Conservation (phyloP, 2,329 filamentous ascomycete species). For the Coniochaeta hoffmannii region DNA sequence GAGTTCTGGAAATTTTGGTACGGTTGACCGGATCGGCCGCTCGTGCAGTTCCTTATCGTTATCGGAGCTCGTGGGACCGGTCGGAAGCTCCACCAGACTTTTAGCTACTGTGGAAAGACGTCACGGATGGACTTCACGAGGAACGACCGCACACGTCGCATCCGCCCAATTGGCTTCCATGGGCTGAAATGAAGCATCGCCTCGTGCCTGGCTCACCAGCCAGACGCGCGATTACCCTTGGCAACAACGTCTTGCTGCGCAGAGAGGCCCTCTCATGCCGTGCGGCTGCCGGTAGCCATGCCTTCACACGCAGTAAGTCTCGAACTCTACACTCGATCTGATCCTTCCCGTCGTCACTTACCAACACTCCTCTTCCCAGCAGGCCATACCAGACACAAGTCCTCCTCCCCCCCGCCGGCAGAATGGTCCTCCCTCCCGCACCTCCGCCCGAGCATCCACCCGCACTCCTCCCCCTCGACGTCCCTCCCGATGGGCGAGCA, state of each 20-base stretch:
- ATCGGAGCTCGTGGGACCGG: conserved; percentile 6
- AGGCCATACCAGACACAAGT: not conserved
- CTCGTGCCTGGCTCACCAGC: conserved; percentile 20
- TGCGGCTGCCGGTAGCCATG: not conserved
- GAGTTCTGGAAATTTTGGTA: conserved; percentile 15
- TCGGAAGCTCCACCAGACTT: not conserved
- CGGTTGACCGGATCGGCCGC: conserved; percentile 7
- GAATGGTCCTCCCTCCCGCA: conserved; percentile 23
- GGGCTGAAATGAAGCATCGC: conserved; percentile 23
- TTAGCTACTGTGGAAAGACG: too few relatives aligned
- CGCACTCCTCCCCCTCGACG: conserved; percentile 16
- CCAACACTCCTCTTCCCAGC: not conserved
- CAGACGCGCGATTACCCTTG: conserved; percentile 12
- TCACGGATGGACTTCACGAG: not conserved
- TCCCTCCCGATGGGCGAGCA: conserved; percentile 30
- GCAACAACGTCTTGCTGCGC: not conserved
- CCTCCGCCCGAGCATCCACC: conserved; percentile 26
- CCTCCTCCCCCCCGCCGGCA: not conserved
- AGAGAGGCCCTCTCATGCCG: not conserved
- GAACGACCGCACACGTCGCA: not conserved
- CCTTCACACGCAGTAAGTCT: not conserved
- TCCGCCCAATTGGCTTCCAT: conserved; percentile 10
- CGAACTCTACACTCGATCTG: not conserved
- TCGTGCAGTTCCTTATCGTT: conserved; percentile 8
- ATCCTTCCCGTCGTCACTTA: not conserved